These are phyloP conservation scores for Fraxinus albicans DNA, from an alignment of 305 asterid genomes.

Conservation along the genomic window DNA sequence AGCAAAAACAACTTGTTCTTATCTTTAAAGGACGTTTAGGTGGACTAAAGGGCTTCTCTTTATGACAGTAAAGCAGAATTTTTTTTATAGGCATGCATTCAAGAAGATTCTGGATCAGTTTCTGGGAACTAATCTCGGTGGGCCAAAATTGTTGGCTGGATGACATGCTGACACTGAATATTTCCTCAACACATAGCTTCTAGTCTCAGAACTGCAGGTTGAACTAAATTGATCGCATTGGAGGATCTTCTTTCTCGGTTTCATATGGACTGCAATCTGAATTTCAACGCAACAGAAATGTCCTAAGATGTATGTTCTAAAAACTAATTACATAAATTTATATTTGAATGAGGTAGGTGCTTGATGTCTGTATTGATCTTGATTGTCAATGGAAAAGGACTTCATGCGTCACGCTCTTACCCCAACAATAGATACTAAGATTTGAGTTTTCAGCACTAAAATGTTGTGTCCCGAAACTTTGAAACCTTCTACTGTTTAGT, in stretches of 20 bases:
- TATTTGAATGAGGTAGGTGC: slow-evolving; percentile 8
- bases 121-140: slow-evolving; percentile 56
- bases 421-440: background rate
- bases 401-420: background rate
- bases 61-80: slow-evolving; percentile 1
- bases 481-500: slow-evolving; percentile 18
- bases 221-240: slow-evolving; percentile 6
- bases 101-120: slow-evolving; percentile 68
- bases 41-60: slow-evolving; percentile 14
- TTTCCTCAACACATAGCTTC: slow-evolving; percentile 18
- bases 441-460: slow-evolving; percentile 16
- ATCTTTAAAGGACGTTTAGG: slow-evolving; percentile 11
- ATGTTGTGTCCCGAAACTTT: slow-evolving; percentile 22
- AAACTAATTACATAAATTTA: slow-evolving; percentile 1
- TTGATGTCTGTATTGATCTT: background rate
- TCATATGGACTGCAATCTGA: slow-evolving; percentile 27
- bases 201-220: slow-evolving; percentile 28
- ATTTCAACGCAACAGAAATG: background rate
- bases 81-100: slow-evolving; percentile 60
- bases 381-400: slow-evolving; percentile 1
- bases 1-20: slow-evolving; percentile 14
- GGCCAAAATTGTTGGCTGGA: slow-evolving; percentile 37
- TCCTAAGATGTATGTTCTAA: slow-evolving; percentile 8
- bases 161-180: slow-evolving; percentile 29
- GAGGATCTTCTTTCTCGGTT: slow-evolving; percentile 27